Evolutionary conservation across 2,329 filamentous ascomycete species (phyloP), one percentile per base, ranked within the genome.

Genomic region (Dichotomopilus funicola): DNA sequence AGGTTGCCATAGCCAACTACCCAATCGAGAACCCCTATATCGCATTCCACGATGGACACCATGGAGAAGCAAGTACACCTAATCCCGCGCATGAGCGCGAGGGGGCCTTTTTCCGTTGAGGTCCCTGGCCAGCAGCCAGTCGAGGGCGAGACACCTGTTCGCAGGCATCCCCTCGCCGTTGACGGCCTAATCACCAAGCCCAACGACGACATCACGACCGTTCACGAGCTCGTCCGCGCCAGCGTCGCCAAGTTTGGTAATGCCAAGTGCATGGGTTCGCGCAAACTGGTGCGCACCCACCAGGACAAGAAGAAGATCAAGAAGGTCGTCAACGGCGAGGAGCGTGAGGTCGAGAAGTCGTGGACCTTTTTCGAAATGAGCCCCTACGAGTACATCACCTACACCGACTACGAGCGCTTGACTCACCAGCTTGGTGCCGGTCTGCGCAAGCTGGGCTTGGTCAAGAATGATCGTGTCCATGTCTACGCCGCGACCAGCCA

Each of bases 351-450:
- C 34, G 87, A 92, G 70, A 95, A 95, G 82, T 60, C 89, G 67
- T 95, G 89, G 89, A 87, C 85, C 55, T 95, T 88, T 73, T 94
- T 89, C 69, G 89, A 95, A 76, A 82, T 92, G 65, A 87, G 86
- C 68, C 78, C 77, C 51, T 95, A 92, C 76, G 80, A 83, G 59
- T 95, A 87, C 76, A 78, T 87, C 68, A 86, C 79, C 67, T 95
- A 88, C 73, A 78, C 81, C 64, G 86, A 94, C 71, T 94, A 91
- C 68, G 84, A 91, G 75, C 78, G 83, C 67, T 74, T 86, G 64
- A 80, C 78, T 31, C 73, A 88, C 42, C 77, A 87, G 63, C 68
- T 90, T 37, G 89, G 88, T 50, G 76, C 82, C 34, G 89, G 85
- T 53, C 75, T 91, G 68, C 81, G 85, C 66, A 83, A 88, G 70